A percentile compares a stretch with the other conserved stretches of the same genome.
These are phyloP conservation scores for Berberis vulgaris DNA, from an alignment of 164 flowering plant species.

Conservation along the genomic window DNA sequence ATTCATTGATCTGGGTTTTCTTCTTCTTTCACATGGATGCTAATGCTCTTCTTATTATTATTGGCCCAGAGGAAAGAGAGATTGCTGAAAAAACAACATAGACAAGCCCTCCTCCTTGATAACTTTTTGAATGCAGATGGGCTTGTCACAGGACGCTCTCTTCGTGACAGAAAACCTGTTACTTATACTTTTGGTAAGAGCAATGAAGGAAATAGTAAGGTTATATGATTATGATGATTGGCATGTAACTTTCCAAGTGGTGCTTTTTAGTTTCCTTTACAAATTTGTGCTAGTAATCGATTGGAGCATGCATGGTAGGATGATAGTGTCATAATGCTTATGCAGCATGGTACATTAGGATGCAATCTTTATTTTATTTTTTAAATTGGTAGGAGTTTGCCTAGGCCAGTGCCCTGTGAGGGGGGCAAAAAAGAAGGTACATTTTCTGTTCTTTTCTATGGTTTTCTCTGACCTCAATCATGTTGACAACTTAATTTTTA, in stretches of 20 bases:
- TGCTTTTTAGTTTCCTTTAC: background rate
- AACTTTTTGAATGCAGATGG: conserved; percentile 64
- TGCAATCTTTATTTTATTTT: too few relatives aligned
- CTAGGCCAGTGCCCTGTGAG: too few relatives aligned
- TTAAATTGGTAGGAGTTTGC: too few relatives aligned
- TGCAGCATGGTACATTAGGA: too few relatives aligned
- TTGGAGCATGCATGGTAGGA: too few relatives aligned
- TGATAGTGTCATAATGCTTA: too few relatives aligned
- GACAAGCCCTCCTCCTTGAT: conserved; percentile 92
- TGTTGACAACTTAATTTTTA: too few relatives aligned
- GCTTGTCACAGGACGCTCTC: conserved; percentile 80
- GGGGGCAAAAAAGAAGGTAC: too few relatives aligned
- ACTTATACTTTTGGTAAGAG: conserved; percentile 94
- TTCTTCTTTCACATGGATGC: background rate
- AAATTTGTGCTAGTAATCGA: too few relatives aligned
- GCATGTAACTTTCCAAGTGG: background rate
- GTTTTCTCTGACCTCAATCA: too few relatives aligned
- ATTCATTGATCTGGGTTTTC: background rate
- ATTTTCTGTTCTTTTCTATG: too few relatives aligned
- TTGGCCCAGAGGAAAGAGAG: conserved; percentile 77
- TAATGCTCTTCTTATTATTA: conserved; percentile 1
- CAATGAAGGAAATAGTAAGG: background rate
- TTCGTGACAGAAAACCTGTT: conserved; percentile 95
- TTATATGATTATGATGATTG: background rate
- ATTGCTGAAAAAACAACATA: conserved; percentile 87